Percentiles rank a stretch among this genome's conserved stretches.
Evolutionary conservation across 2,329 filamentous ascomycete genomes (phyloP).

Genomic region (Fusarium anguioides): DNA sequence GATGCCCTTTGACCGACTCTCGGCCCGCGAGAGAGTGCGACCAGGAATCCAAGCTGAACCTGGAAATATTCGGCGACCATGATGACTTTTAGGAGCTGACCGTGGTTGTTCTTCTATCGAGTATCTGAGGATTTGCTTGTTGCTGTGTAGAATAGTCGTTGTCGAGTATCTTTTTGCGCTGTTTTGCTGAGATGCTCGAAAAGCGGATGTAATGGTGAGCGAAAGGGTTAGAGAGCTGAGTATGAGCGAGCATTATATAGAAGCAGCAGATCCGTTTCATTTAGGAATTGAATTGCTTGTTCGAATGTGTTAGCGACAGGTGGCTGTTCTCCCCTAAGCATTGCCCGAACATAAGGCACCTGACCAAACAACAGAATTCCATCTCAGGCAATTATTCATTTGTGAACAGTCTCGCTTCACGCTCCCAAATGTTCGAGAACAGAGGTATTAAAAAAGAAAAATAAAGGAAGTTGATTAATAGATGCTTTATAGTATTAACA

Average conservation of each 20-base stretch:
- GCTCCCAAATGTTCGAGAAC: not conserved
- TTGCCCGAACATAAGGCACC: not conserved
- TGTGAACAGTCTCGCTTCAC: not conserved
- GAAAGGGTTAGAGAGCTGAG: not conserved
- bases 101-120: not conserved
- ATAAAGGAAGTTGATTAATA: too few relatives aligned
- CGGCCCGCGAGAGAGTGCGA: not conserved
- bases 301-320: not conserved
- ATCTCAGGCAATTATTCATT: not conserved
- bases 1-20: not conserved
- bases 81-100: not conserved
- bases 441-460: too few relatives aligned
- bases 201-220: not conserved
- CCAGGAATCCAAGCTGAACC: conserved; percentile 10
- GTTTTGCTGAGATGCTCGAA: not conserved
- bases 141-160: not conserved
- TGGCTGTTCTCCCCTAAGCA: not conserved
- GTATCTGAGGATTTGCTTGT: not conserved
- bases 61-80: conserved; percentile 8
- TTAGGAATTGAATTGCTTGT: not conserved
- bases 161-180: not conserved
- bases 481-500: conserved; percentile 1
- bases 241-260: not conserved
- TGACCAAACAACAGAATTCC: not conserved
- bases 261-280: not conserved